Percentiles rank a stretch among this genome's conserved stretches.
These are phyloP conservation scores for Melampsora abietis-canadensis DNA, from an alignment of 1,284 basidiomycete species.

Conservation along the genomic window DNA sequence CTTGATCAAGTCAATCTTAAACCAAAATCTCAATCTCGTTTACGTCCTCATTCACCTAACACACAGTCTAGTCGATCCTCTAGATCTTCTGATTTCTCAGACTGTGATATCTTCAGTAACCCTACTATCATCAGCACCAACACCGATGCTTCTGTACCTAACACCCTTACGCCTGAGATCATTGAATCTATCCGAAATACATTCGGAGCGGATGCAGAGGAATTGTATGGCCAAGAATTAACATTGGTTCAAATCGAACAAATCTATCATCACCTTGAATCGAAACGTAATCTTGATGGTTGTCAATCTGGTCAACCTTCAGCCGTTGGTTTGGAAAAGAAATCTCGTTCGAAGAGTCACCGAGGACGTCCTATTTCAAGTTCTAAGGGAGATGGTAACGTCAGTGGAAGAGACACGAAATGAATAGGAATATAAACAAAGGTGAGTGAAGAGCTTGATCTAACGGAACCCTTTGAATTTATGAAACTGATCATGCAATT, in stretches of 20 bases:
- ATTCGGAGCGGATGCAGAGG: background rate
- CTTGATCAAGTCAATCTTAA: background rate
- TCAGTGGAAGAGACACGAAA: too few species aligned
- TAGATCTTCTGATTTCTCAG: too few species aligned
- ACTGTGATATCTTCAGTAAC: background rate
- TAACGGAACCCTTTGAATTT: too few species aligned
- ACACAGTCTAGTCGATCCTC: background rate
- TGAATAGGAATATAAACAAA: too few species aligned
- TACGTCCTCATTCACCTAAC: background rate
- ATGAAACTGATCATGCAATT: too few species aligned
- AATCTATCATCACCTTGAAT: conserved; percentile 1
- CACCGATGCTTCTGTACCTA: background rate
- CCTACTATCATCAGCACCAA: background rate
- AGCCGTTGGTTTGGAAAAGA: too few species aligned
- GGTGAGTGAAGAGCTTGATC: too few species aligned
- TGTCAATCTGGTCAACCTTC: too few species aligned
- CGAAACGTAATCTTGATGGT: too few species aligned
- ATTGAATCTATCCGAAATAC: background rate
- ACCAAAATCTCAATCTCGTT: background rate
- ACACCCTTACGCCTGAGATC: background rate
- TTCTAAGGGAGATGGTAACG: too few species aligned
- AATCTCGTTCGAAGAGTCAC: too few species aligned
- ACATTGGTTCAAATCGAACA: conserved; percentile 4
- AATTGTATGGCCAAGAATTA: background rate
- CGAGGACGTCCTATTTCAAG: too few species aligned